phyloP scores from a whole-genome alignment of 495 filamentous ascomycete species.

The Ramalina peruviana region DNA sequence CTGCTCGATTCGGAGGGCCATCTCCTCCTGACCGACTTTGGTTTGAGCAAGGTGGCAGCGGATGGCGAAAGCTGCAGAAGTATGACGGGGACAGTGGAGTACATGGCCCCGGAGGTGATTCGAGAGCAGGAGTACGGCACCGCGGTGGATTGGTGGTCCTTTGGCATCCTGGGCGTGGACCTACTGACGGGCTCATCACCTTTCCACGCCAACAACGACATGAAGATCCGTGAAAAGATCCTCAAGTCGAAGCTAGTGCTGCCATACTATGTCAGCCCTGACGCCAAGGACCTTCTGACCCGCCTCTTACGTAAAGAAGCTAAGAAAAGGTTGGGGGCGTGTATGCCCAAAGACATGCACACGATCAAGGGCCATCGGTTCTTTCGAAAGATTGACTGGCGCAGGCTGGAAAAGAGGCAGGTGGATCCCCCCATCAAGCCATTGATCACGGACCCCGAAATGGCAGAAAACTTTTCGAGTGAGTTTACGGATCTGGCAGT shows the following conservation, averaged over 20 bases:
- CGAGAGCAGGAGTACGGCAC: constrained; percentile 74
- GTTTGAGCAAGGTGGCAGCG: constrained; percentile 86
- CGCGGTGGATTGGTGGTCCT: constrained; percentile 96
- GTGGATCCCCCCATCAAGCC: constrained; percentile 77
- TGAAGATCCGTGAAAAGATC: constrained; percentile 88
- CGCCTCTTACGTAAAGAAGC: constrained; percentile 85
- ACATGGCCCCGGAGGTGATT: constrained; percentile 97
- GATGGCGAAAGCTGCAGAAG: constrained; percentile 74
- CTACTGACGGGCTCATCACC: constrained; percentile 82
- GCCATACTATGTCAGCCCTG: constrained; percentile 75
- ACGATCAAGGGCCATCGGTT: constrained; percentile 89
- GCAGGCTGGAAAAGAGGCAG: constrained; percentile 60
- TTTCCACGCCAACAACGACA: constrained; percentile 77
- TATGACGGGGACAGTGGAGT: constrained; percentile 84
- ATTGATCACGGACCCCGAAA: constrained; percentile 81
- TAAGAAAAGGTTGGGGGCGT: constrained; percentile 68
- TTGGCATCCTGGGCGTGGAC: constrained; percentile 83
- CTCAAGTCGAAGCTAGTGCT: constrained; percentile 74
- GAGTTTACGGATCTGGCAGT: constrained; percentile 80
- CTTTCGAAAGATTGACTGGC: constrained; percentile 94
- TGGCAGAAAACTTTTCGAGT: constrained; percentile 83
- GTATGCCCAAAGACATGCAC: constrained; percentile 74
- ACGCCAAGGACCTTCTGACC: constrained; percentile 85
- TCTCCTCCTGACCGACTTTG: constrained; percentile 90
- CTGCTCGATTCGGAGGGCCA: constrained; percentile 85